Base-by-base conservation (phyloP, 2,329 filamentous ascomycete species). In the Fusarium armeniacum region DNA sequence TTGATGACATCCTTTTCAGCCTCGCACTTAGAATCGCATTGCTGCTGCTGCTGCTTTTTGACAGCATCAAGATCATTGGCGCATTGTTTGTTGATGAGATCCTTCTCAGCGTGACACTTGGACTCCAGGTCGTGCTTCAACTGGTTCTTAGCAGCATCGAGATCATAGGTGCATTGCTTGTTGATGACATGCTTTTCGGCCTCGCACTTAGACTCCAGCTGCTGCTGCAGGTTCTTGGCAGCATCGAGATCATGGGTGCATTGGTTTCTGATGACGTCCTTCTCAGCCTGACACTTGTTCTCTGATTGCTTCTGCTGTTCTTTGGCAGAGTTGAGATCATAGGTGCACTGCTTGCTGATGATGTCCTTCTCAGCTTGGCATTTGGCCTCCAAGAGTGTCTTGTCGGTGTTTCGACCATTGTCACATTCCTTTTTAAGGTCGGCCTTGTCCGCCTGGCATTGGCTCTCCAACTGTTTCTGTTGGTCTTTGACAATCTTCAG, bases 341-440 rank as follows among this genome's bases (percentile, higher is more conserved):
- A 20, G 3, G 22, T 3, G 5, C 47, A 51, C n/a, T 38, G 33
- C 5, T 28, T 38, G 22, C 38, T 51, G 50, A 43, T 24, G 7
- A 43, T 43, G n/a, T 53, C 50, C 38, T 53, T 53, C 18, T 53
- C 36, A 26, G 50, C 38, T 26, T 53, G 26, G 2, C 50, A 53
- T 2, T 9, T 53, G 2, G 50, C 38, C 28, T 53, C 50, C 50
- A 43, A 16, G 1, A 32, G 15, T 2, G 16, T 43, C 20, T 43
- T 53, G 28, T 53, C 50, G 2, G 3, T 33, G 20, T 43, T 43
- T 13, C 50, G 36, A 11, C 5, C n/a, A 7, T 24, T 16, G 2
- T 53, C 38, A 11, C 50, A 53, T n/a, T 26, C 36, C n/a, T 53
- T 53, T 11, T 43, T 38, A 6, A 53, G 38, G 16, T 26, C 33